Conservation (phyloP, 257 asterid species). For the Datura wrightii region DNA sequence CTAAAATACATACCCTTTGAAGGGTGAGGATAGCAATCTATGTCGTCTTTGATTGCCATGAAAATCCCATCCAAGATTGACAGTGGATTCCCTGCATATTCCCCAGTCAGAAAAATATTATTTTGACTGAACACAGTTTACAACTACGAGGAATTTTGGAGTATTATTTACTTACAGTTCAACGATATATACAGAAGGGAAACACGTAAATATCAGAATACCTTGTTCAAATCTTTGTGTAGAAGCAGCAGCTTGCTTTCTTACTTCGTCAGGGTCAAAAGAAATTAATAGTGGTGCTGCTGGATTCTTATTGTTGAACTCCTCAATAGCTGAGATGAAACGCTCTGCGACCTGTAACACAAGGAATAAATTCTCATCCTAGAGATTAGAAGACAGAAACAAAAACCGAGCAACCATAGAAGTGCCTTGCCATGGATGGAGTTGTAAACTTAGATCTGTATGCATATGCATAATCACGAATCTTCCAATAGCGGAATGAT, state of each 20-base stretch:
- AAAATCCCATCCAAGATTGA: conserved; percentile 93
- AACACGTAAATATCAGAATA: conserved; percentile 32
- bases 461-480: conserved; percentile 97
- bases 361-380: conserved; percentile 29
- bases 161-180: neutral
- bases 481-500: conserved; percentile 90
- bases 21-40: conserved; percentile 86
- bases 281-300: conserved; percentile 76
- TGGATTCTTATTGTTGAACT: conserved; percentile 68
- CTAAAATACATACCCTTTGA: conserved; percentile 64
- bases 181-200: neutral
- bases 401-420: conserved; percentile 30
- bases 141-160: neutral
- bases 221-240: conserved; percentile 96
- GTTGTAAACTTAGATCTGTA: conserved; percentile 84
- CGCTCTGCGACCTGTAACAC: conserved; percentile 82
- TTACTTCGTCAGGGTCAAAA: conserved; percentile 76
- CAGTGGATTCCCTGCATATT: conserved; percentile 72
- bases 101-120: conserved; percentile 35
- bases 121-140: conserved; percentile 17
- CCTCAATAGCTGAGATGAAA: conserved; percentile 84
- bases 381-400: conserved; percentile 24
- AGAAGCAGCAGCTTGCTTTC: conserved; percentile 95
- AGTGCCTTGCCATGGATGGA: conserved; percentile 78
- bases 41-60: conserved; percentile 96